Evolutionary conservation across 169 alveolate genomes (phyloP).

Genomic region (Plasmodium coatneyi): DNA sequence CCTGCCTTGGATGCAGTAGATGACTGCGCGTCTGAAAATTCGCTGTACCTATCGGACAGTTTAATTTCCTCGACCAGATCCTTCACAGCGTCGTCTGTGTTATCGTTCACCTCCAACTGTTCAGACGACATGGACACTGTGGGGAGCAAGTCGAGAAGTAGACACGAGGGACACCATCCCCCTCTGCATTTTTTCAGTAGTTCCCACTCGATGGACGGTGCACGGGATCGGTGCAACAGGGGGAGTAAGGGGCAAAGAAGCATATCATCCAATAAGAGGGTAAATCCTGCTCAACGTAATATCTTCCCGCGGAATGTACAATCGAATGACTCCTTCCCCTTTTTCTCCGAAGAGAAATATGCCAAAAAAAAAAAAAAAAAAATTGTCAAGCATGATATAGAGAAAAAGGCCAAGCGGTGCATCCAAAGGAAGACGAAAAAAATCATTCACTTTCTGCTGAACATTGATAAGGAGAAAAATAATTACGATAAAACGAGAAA

Average conservation of each 20-base stretch:
- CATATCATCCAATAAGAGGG: background rate
- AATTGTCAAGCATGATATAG: background rate
- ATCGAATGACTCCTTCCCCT: background rate
- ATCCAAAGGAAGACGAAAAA: slow-evolving; percentile 11
- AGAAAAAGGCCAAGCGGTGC: slow-evolving; percentile 8
- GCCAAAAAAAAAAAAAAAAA: slow-evolving; percentile 1
- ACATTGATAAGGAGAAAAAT: slow-evolving; percentile 17
- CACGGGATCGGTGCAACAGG: background rate
- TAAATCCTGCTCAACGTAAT: background rate
- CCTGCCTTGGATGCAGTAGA: background rate
- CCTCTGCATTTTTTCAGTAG: background rate
- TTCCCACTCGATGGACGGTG: background rate
- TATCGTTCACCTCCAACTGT: background rate
- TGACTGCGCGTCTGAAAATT: background rate
- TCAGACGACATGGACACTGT: background rate
- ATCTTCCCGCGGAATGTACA: background rate
- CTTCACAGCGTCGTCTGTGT: slow-evolving; percentile 24
- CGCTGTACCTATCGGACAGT: background rate
- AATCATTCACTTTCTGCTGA: slow-evolving; percentile 21
- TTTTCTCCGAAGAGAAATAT: slow-evolving; percentile 1
- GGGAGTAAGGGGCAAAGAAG: background rate
- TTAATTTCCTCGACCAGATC: slow-evolving; percentile 1
- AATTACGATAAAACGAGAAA: slow-evolving; percentile 31
- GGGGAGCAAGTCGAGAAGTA: background rate
- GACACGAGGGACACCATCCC: background rate